phyloP scores from a whole-genome alignment of 805 yeast species.

The Metschnikowia dekortorum region DNA sequence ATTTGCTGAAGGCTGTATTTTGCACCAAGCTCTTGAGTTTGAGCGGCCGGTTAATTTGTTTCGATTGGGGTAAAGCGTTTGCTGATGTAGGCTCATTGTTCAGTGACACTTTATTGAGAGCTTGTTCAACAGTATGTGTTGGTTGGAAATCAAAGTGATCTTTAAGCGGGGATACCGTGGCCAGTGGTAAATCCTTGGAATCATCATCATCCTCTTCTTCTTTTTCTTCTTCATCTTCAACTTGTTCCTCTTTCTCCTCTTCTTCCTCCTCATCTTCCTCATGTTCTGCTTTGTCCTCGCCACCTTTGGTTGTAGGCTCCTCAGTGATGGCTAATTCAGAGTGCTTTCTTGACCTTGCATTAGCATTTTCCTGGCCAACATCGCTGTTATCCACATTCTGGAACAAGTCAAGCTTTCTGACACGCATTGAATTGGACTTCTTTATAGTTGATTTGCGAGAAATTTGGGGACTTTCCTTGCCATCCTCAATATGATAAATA shows the following conservation, averaged over 20 bases:
- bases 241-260: background rate
- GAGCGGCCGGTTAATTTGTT: conserved; percentile 3
- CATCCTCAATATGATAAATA: conserved; percentile 31
- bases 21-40: conserved; percentile 22
- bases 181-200: background rate
- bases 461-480: conserved; percentile 20
- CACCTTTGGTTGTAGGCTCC: background rate
- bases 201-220: background rate
- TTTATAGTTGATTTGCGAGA: conserved; percentile 39
- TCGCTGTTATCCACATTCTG: conserved; percentile 1
- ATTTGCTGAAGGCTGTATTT: conserved; percentile 36
- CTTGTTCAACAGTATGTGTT: background rate
- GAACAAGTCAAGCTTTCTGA: conserved; percentile 38
- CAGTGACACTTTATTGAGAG: background rate
- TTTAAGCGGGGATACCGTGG: background rate
- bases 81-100: background rate
- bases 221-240: background rate
- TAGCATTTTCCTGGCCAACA: background rate
- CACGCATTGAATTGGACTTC: conserved; percentile 37
- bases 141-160: background rate
- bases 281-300: background rate
- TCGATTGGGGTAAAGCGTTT: background rate
- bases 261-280: too few species aligned
- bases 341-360: background rate
- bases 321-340: background rate